Percentiles rank a stretch among this genome's conserved stretches.
These are phyloP conservation scores for Starmerella gropengiesseri DNA, from an alignment of 805 yeast species.

Conservation along the genomic window DNA sequence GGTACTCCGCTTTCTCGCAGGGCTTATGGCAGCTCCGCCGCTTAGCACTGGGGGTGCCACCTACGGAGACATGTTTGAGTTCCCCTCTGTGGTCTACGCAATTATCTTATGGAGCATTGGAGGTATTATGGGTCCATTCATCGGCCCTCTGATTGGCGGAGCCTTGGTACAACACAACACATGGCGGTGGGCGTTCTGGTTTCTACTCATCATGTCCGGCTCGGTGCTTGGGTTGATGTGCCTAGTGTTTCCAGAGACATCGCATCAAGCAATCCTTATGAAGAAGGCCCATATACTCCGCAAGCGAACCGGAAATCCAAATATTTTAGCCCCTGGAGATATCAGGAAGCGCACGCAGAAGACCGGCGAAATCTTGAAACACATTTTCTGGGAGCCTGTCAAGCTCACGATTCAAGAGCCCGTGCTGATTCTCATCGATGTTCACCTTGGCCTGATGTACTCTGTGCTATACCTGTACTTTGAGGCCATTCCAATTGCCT, in stretches of 20 bases:
- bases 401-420: constrained; percentile 44
- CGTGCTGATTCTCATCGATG: constrained; percentile 40
- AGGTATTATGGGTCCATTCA: constrained; percentile 43
- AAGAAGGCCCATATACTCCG: constrained; percentile 41
- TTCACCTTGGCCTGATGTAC: constrained; percentile 43
- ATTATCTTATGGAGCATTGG: constrained; percentile 44
- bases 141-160: constrained; percentile 52
- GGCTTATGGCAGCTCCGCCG: constrained; percentile 46
- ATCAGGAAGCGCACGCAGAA: constrained; percentile 4
- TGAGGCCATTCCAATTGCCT: constrained; percentile 52
- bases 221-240: constrained; percentile 30
- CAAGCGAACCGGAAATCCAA: constrained; percentile 30
- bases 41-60: constrained; percentile 51
- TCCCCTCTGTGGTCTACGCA: constrained; percentile 37
- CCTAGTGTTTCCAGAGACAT: constrained; percentile 41
- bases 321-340: constrained; percentile 15
- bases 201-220: constrained; percentile 34
- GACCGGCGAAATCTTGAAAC: constrained; percentile 9
- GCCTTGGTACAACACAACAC: constrained; percentile 34
- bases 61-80: constrained; percentile 38
- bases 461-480: constrained; percentile 46
- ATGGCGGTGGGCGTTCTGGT: constrained; percentile 52
- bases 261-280: constrained; percentile 35
- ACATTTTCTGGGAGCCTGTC: constrained; percentile 31
- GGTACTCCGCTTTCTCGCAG: constrained; percentile 43